Conservation (phyloP, 2,329 filamentous ascomycete species). For the Penicillium concentricum region DNA sequence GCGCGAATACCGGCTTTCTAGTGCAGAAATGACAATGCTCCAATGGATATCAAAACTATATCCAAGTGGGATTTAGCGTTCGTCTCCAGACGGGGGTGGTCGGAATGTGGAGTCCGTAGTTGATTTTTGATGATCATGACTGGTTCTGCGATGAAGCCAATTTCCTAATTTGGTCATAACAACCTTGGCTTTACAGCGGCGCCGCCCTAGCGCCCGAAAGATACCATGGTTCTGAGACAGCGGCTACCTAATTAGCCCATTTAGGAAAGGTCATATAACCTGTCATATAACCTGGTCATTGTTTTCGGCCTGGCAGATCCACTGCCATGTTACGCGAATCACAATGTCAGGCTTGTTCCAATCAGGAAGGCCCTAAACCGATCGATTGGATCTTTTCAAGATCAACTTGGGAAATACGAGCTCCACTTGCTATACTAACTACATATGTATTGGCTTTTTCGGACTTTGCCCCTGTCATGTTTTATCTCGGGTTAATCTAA, state of each 20-base stretch:
- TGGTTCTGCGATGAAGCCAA: slow-evolving; percentile 1
- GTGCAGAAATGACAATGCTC: neutral
- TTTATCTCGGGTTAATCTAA: neutral
- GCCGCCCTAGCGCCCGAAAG: slow-evolving; percentile 2
- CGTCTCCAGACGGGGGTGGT: neutral
- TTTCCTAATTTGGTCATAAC: neutral
- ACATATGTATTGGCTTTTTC: neutral
- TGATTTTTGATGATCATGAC: neutral
- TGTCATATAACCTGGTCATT: too few relatives aligned
- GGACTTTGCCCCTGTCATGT: slow-evolving; percentile 6
- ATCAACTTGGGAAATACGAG: neutral
- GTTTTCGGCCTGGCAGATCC: neutral
- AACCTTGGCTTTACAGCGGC: slow-evolving; percentile 5
- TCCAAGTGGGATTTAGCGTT: neutral
- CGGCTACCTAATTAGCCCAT: neutral
- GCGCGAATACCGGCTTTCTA: neutral
- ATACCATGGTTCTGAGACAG: neutral
- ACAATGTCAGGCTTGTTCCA: too few relatives aligned
- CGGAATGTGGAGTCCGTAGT: slow-evolving; percentile 13
- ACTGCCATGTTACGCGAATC: neutral
- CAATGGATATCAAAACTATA: neutral
- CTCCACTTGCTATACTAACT: neutral
- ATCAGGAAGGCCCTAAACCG: neutral
- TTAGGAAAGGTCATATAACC: neutral
- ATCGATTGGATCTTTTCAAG: neutral